phyloP scores from a whole-genome alignment of 305 asterid species.

The Withania somnifera region DNA sequence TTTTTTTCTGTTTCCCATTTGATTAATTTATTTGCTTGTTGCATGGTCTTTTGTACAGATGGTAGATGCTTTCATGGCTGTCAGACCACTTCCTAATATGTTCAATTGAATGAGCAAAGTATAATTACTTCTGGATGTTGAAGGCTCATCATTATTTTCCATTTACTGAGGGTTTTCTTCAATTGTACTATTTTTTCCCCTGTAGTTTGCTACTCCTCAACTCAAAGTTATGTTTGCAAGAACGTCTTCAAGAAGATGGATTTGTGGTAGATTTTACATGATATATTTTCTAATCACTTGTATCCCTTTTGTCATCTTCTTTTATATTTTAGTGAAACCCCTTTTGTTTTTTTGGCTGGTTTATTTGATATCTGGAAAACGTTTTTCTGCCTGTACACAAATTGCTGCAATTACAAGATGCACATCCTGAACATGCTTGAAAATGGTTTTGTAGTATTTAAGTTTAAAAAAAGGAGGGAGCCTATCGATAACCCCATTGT shows the following conservation, averaged over 20 bases:
- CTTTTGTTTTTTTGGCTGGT: neutral
- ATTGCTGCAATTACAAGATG: neutral
- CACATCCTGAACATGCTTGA: neutral
- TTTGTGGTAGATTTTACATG: neutral
- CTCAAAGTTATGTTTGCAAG: neutral
- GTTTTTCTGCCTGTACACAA: neutral
- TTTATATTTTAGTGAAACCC: neutral
- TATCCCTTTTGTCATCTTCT: neutral
- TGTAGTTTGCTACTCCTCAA: neutral
- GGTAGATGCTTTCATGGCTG: conserved; percentile 89
- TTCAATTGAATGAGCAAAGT: conserved; percentile 27
- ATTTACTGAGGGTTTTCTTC: neutral
- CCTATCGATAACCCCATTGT: too few species aligned
- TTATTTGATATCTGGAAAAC: neutral
- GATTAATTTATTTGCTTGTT: neutral
- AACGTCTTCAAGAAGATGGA: neutral
- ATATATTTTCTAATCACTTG: neutral
- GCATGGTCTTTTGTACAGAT: conserved; percentile 35
- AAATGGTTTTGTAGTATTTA: neutral
- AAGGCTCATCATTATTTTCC: neutral
- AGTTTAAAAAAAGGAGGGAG: too few species aligned
- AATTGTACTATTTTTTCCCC: neutral
- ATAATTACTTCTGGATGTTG: neutral
- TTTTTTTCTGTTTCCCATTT: neutral
- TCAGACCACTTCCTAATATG: conserved; percentile 77